Percentiles rank a stretch among this genome's conserved stretches.
These are phyloP conservation scores for Dryas octopetala DNA, from an alignment of 306 rosid genomes.

Conservation along the genomic window DNA sequence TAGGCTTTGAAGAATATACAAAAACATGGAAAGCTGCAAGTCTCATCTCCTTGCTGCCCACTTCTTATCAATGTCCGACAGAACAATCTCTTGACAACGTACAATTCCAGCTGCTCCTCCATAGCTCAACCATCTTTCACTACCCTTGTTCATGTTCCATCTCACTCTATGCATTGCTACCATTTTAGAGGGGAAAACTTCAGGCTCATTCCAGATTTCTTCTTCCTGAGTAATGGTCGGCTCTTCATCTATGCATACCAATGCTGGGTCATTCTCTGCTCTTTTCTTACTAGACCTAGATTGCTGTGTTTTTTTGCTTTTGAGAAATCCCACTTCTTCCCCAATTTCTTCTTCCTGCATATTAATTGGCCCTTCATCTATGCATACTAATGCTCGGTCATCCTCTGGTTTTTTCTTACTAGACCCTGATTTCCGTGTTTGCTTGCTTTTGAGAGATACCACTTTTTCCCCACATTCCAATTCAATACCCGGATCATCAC, in stretches of 20 bases:
- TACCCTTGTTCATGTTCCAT: constrained; percentile 91
- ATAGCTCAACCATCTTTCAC: constrained; percentile 88
- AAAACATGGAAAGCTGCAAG: background rate
- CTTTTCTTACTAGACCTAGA: background rate
- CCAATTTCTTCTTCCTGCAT: constrained; percentile 12
- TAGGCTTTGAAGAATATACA: background rate
- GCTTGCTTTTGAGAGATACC: constrained; percentile 25
- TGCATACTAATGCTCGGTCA: constrained; percentile 25
- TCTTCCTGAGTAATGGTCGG: constrained; percentile 7
- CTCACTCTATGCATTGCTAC: constrained; percentile 78
- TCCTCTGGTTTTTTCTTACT: constrained; percentile 38
- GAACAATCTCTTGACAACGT: constrained; percentile 77
- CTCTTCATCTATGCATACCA: constrained; percentile 38
- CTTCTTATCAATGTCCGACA: constrained; percentile 46
- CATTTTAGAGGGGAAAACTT: constrained; percentile 61
- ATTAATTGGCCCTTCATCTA: constrained; percentile 32
- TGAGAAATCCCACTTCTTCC: background rate
- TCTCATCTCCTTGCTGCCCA: constrained; percentile 55
- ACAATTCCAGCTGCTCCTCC: constrained; percentile 87
- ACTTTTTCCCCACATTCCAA: constrained; percentile 40
- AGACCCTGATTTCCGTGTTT: constrained; percentile 30
- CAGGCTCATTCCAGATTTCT: constrained; percentile 31
- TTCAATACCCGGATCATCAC: constrained; percentile 37
- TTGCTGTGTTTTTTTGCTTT: background rate
- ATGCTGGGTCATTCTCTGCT: background rate